phyloP scores from a whole-genome alignment of 2,329 filamentous ascomycete species.

The Penicillium sp. region DNA sequence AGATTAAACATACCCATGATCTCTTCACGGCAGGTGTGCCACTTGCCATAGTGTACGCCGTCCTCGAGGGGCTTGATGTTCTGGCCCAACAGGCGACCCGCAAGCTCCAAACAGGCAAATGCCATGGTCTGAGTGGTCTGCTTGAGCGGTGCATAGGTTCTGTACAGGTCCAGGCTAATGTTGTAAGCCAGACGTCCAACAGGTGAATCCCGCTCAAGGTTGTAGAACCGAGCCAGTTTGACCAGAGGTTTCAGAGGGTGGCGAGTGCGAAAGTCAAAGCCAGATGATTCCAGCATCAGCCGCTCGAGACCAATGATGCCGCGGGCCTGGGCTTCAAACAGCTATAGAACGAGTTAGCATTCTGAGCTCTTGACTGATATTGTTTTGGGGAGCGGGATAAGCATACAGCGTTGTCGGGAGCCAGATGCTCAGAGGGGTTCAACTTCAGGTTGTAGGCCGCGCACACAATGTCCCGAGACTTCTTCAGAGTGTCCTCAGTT shows the following conservation, averaged over 20 bases:
- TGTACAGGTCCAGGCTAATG: constrained; percentile 86
- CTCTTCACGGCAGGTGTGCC: constrained; percentile 49
- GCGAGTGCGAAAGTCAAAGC: constrained; percentile 90
- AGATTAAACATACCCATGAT: constrained; percentile 46
- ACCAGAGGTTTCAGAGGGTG: constrained; percentile 83
- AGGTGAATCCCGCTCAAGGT: constrained; percentile 53
- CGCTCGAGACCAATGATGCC: constrained; percentile 87
- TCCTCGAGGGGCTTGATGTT: constrained; percentile 55
- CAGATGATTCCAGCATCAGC: constrained; percentile 86
- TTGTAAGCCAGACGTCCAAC: constrained; percentile 73
- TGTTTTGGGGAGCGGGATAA: not conserved
- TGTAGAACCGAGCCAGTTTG: constrained; percentile 70
- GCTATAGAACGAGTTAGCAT: constrained; percentile 47
- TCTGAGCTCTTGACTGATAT: not conserved
- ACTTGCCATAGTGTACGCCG: constrained; percentile 53
- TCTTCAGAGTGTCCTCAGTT: constrained; percentile 96
- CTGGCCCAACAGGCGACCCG: constrained; percentile 66
- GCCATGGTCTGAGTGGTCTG: constrained; percentile 85
- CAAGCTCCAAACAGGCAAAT: constrained; percentile 78
- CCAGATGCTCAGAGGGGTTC: constrained; percentile 65
- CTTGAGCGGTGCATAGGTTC: constrained; percentile 90
- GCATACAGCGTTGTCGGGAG: constrained; percentile 78
- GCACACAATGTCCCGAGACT: constrained; percentile 88
- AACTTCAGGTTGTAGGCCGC: constrained; percentile 84
- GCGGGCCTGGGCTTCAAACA: constrained; percentile 77